phyloP scores from a whole-genome alignment of 169 alveolate species.

The Babesia divergens region DNA sequence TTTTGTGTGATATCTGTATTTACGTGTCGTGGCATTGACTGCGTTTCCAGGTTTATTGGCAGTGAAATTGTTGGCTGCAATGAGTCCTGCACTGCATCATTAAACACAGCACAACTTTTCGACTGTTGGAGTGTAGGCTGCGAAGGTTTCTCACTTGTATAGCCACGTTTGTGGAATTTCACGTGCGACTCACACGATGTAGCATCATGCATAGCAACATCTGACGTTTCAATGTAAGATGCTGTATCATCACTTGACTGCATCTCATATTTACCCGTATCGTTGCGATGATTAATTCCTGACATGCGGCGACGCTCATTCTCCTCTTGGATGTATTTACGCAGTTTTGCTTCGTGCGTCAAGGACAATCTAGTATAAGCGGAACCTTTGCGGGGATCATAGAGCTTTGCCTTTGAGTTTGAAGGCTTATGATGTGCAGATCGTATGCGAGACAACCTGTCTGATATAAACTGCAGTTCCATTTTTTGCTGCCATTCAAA shows the following conservation, averaged over 20 bases:
- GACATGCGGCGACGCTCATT: background rate
- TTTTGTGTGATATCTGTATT: background rate
- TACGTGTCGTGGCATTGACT: background rate
- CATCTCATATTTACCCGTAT: background rate
- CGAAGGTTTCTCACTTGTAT: no score
- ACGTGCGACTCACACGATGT: background rate
- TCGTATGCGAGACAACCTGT: background rate
- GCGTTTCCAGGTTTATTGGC: background rate
- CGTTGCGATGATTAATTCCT: background rate
- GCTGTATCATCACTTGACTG: background rate
- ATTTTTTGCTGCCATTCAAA: no score
- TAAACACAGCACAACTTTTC: background rate
- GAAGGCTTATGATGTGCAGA: no score
- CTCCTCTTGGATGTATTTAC: background rate
- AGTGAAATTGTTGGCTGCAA: background rate
- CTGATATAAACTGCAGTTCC: background rate
- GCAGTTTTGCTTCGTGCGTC: conserved; percentile 11
- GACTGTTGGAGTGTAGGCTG: no score
- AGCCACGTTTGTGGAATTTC: background rate
- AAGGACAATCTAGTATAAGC: conserved; percentile 12
- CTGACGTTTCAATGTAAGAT: conserved; percentile 4
- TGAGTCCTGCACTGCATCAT: background rate
- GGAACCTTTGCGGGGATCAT: conserved; percentile 23
- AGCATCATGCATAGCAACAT: background rate
- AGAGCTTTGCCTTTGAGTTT: conserved; percentile 15